A percentile compares a stretch with the other conserved stretches of the same genome.
Evolutionary conservation across 1,284 basidiomycete genomes (phyloP).

Genomic region (Pseudozyma pruni): DNA sequence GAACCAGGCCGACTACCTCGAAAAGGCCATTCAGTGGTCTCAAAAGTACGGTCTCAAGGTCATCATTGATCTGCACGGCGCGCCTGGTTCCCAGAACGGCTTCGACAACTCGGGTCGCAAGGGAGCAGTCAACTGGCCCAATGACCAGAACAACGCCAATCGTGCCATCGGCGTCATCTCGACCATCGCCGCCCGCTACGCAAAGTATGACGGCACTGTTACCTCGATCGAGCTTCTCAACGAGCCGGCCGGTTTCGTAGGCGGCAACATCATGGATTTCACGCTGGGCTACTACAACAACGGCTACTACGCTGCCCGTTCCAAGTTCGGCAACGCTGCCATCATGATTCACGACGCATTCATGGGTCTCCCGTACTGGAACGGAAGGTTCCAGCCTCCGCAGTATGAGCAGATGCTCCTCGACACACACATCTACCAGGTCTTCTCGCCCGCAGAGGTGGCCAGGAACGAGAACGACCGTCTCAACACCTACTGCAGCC

Average conservation of each 20-base stretch:
- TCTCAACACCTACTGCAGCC: slow-evolving; percentile 55
- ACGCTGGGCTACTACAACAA: slow-evolving; percentile 49
- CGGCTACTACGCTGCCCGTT: slow-evolving; percentile 49
- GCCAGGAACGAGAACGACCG: slow-evolving; percentile 47
- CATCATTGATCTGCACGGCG: slow-evolving; percentile 77
- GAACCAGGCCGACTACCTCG: slow-evolving; percentile 74
- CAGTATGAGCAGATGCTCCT: slow-evolving; percentile 76
- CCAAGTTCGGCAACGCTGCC: slow-evolving; percentile 41
- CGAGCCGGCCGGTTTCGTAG: slow-evolving; percentile 55
- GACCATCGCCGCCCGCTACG: slow-evolving; percentile 66
- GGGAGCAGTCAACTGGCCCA: slow-evolving; percentile 78
- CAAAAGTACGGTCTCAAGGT: slow-evolving; percentile 80
- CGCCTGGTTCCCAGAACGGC: slow-evolving; percentile 69
- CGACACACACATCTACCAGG: slow-evolving; percentile 72
- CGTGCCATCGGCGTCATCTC: slow-evolving; percentile 79
- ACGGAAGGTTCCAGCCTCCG: slow-evolving; percentile 75
- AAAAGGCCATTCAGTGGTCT: slow-evolving; percentile 81
- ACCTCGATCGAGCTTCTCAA: slow-evolving; percentile 63
- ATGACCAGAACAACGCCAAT: slow-evolving; percentile 75
- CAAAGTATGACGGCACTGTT: slow-evolving; percentile 58
- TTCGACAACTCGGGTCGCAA: slow-evolving; percentile 75
- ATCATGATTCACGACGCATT: slow-evolving; percentile 85
- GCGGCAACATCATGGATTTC: slow-evolving; percentile 35
- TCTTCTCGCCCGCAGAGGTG: slow-evolving; percentile 52
- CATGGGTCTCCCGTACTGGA: slow-evolving; percentile 80